Evolutionary conservation across 129 eudicot genomes (phyloP).

Genomic region (Smallanthus sonchifolius): DNA sequence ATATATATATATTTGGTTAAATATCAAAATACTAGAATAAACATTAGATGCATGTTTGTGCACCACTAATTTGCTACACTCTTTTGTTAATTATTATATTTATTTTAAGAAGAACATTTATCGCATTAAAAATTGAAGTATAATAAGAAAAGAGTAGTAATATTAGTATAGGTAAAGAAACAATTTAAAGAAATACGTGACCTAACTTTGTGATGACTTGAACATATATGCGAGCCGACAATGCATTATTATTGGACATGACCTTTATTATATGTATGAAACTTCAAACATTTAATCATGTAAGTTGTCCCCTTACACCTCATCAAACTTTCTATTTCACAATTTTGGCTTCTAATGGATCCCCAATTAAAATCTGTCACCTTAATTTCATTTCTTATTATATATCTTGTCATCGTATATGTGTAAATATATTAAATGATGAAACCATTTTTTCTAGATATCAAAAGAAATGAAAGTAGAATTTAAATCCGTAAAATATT

Average conservation of each 20-base stretch:
- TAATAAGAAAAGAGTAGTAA: not conserved
- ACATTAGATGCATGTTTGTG: not conserved
- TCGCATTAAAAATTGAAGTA: not conserved
- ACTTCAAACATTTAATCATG: constrained; percentile 27
- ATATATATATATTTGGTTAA: no score
- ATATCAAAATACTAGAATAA: not conserved
- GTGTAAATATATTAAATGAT: constrained; percentile 11
- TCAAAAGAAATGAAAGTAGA: no score
- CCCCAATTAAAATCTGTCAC: constrained; percentile 14
- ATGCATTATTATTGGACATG: constrained; percentile 30
- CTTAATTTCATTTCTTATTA: not conserved
- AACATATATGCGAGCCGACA: constrained; percentile 29
- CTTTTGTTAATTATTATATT: not conserved
- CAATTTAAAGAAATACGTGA: constrained; percentile 4
- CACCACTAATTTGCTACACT: not conserved
- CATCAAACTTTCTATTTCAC: constrained; percentile 30
- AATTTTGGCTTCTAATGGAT: constrained; percentile 19
- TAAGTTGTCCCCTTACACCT: constrained; percentile 31
- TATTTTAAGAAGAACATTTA: not conserved
- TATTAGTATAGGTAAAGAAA: not conserved
- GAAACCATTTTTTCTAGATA: no score
- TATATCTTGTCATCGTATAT: not conserved
- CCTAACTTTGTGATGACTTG: constrained; percentile 27
- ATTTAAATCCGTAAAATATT: no score
- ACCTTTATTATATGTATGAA: constrained; percentile 24